These are phyloP conservation scores for Nakazawaea siamensis DNA, from an alignment of 805 yeast species.

Conservation along the genomic window DNA sequence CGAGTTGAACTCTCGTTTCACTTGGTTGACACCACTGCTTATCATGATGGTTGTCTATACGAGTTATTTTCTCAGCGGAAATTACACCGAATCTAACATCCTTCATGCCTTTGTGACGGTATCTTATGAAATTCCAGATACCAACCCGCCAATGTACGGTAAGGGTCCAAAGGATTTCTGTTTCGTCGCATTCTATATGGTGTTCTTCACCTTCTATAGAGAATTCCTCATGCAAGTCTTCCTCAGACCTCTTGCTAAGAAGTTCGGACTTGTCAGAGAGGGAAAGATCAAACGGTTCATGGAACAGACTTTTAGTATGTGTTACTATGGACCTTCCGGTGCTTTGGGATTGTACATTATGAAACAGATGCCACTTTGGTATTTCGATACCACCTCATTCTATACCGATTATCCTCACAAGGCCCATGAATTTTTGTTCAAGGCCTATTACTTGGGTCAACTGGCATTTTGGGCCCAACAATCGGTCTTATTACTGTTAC, in stretches of 20 bases:
- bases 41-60: slow-evolving; percentile 32
- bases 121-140: slow-evolving; percentile 54
- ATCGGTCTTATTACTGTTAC: slow-evolving; percentile 71
- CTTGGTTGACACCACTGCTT: slow-evolving; percentile 67
- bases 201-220: slow-evolving; percentile 83
- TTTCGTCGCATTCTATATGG: slow-evolving; percentile 72
- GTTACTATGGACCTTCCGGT: slow-evolving; percentile 75
- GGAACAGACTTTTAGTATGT: slow-evolving; percentile 84
- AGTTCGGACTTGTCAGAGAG: slow-evolving; percentile 40
- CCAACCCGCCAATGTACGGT: slow-evolving; percentile 57
- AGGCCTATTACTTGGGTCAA: slow-evolving; percentile 79
- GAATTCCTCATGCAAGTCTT: slow-evolving; percentile 85
- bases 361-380: slow-evolving; percentile 82
- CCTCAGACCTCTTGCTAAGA: slow-evolving; percentile 61
- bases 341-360: slow-evolving; percentile 87
- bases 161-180: slow-evolving; percentile 80
- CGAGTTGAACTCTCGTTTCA: slow-evolving; percentile 50
- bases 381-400: slow-evolving; percentile 75
- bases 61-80: slow-evolving; percentile 47
- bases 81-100: slow-evolving; percentile 50
- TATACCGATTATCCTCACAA: slow-evolving; percentile 79
- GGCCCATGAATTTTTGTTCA: slow-evolving; percentile 60
- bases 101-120: slow-evolving; percentile 56
- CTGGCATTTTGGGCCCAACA: slow-evolving; percentile 99
- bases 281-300: slow-evolving; percentile 70